These are phyloP conservation scores for Trypanosoma avium DNA, from an alignment of 208 protist species.

Conservation along the genomic window DNA sequence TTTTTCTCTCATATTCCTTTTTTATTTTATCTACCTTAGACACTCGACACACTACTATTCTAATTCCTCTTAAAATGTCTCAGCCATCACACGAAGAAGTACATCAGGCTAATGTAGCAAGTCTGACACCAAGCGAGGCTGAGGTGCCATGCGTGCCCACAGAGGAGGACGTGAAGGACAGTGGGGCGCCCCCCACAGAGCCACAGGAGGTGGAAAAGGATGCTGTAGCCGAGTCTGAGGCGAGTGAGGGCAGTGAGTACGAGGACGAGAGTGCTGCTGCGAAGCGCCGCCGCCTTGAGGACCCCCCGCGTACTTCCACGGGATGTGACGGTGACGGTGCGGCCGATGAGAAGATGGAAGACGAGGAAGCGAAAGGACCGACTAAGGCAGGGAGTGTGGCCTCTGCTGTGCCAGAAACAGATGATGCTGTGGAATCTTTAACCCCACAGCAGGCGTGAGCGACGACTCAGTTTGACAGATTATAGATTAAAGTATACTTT, in stretches of 20 bases:
- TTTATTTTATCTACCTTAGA: no score
- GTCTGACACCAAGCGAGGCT: neutral
- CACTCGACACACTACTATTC: no score
- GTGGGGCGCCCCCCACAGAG: neutral
- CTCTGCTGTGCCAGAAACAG: neutral
- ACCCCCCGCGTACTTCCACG: constrained; percentile 1
- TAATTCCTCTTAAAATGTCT: neutral
- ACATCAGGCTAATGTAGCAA: neutral
- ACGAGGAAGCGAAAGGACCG: no score
- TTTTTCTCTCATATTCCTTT: no score
- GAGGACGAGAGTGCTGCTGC: neutral
- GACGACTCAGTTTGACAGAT: neutral
- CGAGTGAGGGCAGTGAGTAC: neutral
- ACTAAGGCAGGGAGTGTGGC: neutral
- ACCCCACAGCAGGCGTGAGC: neutral
- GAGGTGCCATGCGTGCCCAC: neutral
- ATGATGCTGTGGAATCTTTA: constrained; percentile 3
- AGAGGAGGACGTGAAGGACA: neutral
- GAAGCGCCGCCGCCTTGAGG: constrained; percentile 8
- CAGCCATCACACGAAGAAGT: neutral
- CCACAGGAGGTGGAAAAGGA: neutral
- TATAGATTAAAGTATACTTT: neutral
- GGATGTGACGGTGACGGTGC: neutral
- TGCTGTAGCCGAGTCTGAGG: neutral
- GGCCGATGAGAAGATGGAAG: constrained; percentile 2